phyloP scores from a whole-genome alignment of 169 alveolate species.

The Plasmodium chabaudi region DNA sequence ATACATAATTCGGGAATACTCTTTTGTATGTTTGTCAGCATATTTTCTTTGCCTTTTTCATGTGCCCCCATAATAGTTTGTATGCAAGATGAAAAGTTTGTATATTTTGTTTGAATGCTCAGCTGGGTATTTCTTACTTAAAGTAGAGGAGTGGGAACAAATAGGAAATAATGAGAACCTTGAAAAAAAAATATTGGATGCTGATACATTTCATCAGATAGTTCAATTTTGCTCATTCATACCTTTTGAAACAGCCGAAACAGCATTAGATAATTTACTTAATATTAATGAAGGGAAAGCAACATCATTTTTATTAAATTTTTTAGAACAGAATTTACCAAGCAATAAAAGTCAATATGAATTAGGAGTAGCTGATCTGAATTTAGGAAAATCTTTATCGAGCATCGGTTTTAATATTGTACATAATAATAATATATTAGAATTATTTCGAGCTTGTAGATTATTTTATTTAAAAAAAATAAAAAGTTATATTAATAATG shows the following conservation, averaged over 20 bases:
- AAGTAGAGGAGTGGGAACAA: constrained; percentile 93
- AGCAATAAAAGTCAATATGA: constrained; percentile 86
- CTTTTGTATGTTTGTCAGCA: too few relatives aligned
- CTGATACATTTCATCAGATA: constrained; percentile 90
- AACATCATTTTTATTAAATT: constrained; percentile 88
- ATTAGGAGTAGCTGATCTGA: constrained; percentile 90
- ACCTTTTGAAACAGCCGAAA: constrained; percentile 94
- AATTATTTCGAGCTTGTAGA: constrained; percentile 94
- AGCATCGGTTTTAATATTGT: constrained; percentile 87
- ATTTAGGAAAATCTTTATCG: constrained; percentile 85
- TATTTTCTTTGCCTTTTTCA: background rate
- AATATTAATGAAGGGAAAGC: constrained; percentile 90
- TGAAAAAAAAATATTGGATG: constrained; percentile 88
- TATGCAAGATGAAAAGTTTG: constrained; percentile 26
- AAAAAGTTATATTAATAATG: constrained; percentile 77
- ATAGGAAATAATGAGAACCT: constrained; percentile 89
- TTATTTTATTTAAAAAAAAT: constrained; percentile 79
- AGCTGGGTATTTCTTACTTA: constrained; percentile 94
- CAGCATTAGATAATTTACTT: constrained; percentile 93
- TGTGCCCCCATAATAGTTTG: too few relatives aligned
- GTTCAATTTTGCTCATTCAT: constrained; percentile 92
- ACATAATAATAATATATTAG: constrained; percentile 86
- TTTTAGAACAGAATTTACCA: constrained; percentile 91
- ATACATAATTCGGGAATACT: too few relatives aligned
- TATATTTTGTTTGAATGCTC: constrained; percentile 93